Evolutionary conservation across 352 stramenopile species (phyloP).

Genomic region (Pythium utonaiense): DNA sequence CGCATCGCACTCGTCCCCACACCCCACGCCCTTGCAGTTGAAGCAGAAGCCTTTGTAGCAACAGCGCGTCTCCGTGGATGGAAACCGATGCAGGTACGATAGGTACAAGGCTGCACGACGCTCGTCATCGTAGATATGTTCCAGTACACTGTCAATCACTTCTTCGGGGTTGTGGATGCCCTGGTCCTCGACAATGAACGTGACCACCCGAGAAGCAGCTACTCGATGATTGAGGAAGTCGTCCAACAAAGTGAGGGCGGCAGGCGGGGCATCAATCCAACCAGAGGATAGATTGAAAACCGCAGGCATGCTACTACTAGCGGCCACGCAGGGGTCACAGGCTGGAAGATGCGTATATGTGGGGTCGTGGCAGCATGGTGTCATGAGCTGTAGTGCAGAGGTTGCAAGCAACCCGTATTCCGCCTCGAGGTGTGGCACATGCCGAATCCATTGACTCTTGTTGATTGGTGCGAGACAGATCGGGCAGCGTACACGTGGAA

Average conservation of each 20-base stretch:
- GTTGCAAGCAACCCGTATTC: background rate
- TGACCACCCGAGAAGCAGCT: background rate
- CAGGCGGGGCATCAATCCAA: background rate
- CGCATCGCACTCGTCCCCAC: background rate
- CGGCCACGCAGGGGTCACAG: background rate
- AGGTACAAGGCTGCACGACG: background rate
- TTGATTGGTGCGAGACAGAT: slow-evolving; percentile 30
- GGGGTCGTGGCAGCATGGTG: background rate
- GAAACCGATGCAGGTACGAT: background rate
- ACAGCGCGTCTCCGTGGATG: background rate
- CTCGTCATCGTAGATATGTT: background rate
- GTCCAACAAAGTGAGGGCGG: background rate
- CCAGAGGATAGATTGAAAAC: background rate
- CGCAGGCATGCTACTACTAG: background rate
- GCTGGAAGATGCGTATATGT: background rate
- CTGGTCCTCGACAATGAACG: background rate
- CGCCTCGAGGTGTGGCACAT: background rate
- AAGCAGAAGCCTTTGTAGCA: background rate
- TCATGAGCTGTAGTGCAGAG: background rate
- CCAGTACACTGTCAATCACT: background rate
- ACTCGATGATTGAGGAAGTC: background rate
- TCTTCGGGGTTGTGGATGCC: background rate
- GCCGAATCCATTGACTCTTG: background rate
- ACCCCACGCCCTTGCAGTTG: background rate
- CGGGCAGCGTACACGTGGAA: slow-evolving; percentile 35